These are phyloP conservation scores for Beauveria caledonica DNA, from an alignment of 2,329 filamentous ascomycete species.

Conservation along the genomic window DNA sequence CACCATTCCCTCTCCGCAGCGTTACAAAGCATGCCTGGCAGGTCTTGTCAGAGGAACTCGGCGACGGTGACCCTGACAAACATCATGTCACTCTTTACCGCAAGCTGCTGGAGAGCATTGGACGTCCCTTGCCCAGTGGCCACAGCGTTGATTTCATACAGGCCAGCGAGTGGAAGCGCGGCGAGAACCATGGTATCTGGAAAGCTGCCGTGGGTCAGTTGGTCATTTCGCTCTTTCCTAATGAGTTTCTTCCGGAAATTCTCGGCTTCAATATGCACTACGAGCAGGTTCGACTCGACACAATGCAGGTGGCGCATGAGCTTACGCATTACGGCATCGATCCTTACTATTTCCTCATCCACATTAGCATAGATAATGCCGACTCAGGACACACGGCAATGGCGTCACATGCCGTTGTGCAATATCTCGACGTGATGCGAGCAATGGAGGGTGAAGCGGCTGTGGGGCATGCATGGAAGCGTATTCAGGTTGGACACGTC, in stretches of 20 bases:
- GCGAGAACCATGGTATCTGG: constrained; percentile 21
- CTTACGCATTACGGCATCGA: constrained; percentile 33
- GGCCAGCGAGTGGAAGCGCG: background rate
- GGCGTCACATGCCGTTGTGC: constrained; percentile 28
- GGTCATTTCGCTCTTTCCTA: constrained; percentile 34
- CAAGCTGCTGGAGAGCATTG: background rate
- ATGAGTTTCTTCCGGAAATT: constrained; percentile 40
- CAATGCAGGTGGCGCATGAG: constrained; percentile 25
- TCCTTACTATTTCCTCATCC: constrained; percentile 38
- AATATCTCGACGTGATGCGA: constrained; percentile 24
- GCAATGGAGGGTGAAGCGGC: constrained; percentile 4
- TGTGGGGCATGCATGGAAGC: constrained; percentile 28
- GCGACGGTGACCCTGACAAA: background rate
- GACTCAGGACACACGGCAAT: constrained; percentile 40
- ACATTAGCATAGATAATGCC: constrained; percentile 41
- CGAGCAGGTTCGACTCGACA: constrained; percentile 29
- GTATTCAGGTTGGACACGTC: constrained; percentile 34
- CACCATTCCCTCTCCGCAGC: background rate
- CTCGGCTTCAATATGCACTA: constrained; percentile 42
- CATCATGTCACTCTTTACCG: constrained; percentile 2
- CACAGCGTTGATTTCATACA: background rate
- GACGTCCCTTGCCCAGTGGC: background rate
- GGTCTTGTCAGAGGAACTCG: constrained; percentile 9
- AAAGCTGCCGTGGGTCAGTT: constrained; percentile 36
- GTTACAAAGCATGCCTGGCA: constrained; percentile 3